phyloP scores from a whole-genome alignment of 192 early-diverging fungal genomes.

The Coemansia reversa region DNA sequence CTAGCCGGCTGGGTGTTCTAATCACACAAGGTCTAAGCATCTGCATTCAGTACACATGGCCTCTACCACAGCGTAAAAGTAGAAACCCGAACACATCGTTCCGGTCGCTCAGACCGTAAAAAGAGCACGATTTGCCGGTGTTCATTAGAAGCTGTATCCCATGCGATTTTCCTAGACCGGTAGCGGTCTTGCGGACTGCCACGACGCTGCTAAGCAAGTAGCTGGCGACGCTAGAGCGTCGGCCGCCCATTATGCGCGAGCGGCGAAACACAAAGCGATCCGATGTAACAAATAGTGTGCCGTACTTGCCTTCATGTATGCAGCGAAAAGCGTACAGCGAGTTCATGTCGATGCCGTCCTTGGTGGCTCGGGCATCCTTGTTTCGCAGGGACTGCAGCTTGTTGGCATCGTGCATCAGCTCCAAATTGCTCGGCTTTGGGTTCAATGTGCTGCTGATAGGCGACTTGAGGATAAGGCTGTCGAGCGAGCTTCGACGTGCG shows the following conservation, averaged over 20 bases:
- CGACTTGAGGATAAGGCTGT: conserved; percentile 5
- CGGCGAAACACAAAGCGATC: conserved; percentile 47
- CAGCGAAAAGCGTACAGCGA: conserved; percentile 54
- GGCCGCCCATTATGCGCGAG: conserved; percentile 53
- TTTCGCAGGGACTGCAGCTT: conserved; percentile 34
- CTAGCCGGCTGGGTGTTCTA: not conserved
- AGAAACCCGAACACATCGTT: conserved; percentile 53
- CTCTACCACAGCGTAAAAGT: conserved; percentile 48
- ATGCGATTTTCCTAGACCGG: conserved; percentile 41
- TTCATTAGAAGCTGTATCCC: conserved; percentile 48
- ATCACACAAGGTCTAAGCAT: not conserved
- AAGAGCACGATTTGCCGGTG: conserved; percentile 34
- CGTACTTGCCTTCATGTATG: conserved; percentile 51
- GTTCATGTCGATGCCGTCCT: conserved; percentile 26
- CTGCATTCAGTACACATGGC: conserved; percentile 26
- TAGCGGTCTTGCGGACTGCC: conserved; percentile 45
- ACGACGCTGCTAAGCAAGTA: conserved; percentile 44
- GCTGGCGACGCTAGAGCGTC: conserved; percentile 39
- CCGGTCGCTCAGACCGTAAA: conserved; percentile 42
- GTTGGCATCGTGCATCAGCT: conserved; percentile 44
- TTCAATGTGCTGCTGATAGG: conserved; percentile 5
- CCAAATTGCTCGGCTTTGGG: conserved; percentile 14
- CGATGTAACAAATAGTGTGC: conserved; percentile 49
- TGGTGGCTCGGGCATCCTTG: conserved; percentile 42
- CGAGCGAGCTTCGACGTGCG: not conserved